Evolutionary conservation across 2,329 filamentous ascomycete species (phyloP).

Genomic region (Arthrobotrys musiformis): DNA sequence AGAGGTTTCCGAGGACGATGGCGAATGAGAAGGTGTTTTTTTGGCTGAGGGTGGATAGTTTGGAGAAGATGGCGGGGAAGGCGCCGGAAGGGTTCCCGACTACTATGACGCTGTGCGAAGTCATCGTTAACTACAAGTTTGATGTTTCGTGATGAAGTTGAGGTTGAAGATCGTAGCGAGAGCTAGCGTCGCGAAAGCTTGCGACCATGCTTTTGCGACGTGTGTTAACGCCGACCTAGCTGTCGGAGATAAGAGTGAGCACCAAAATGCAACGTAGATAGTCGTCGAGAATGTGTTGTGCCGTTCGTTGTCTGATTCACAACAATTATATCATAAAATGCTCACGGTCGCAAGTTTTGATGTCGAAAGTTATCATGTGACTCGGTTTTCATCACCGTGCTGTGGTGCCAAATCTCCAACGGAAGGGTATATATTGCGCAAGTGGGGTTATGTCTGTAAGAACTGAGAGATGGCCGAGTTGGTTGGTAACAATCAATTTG

Average conservation of each 20-base stretch:
- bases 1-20: slow-evolving; percentile 85
- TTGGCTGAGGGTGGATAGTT: slow-evolving; percentile 79
- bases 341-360: no score
- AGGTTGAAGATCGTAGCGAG: not conserved
- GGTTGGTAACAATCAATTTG: no score
- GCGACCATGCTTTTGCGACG: not conserved
- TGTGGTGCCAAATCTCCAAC: no score
- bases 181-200: not conserved
- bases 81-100: slow-evolving; percentile 85
- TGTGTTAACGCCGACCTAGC: not conserved
- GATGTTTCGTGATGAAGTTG: not conserved
- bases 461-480: no score
- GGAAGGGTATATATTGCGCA: no score
- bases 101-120: slow-evolving; percentile 68
- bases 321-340: no score
- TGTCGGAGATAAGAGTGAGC: not conserved
- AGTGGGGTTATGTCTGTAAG: no score
- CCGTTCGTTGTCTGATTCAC: no score
- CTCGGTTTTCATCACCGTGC: no score
- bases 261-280: not conserved
- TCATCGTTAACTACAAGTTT: slow-evolving; percentile 25
- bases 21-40: slow-evolving; percentile 91
- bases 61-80: slow-evolving; percentile 79
- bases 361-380: no score
- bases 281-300: not conserved